These are phyloP conservation scores for Buxus sempervirens DNA, from an alignment of 164 flowering plant species.

Conservation along the genomic window DNA sequence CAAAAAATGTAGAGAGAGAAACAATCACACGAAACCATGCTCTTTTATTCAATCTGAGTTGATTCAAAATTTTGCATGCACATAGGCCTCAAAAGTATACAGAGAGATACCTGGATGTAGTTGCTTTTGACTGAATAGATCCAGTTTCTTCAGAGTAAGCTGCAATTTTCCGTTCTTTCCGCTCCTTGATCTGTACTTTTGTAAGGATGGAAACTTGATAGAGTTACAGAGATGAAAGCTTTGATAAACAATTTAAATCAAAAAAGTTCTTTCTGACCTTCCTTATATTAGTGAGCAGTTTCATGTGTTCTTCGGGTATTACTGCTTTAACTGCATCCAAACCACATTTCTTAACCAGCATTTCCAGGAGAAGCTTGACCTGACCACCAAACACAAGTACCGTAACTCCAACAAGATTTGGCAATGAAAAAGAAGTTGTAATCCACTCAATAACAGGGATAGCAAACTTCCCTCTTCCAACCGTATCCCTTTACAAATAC, in stretches of 20 bases:
- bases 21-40: too few species aligned
- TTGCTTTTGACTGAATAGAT: slow-evolving; percentile 70
- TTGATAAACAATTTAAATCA: background rate
- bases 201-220: background rate
- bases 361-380: slow-evolving; percentile 86
- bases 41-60: too few species aligned
- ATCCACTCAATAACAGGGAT: background rate
- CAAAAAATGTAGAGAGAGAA: too few species aligned
- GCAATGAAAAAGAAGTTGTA: background rate
- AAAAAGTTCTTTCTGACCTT: slow-evolving; percentile 50
- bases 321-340: slow-evolving; percentile 91
- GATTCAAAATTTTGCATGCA: background rate
- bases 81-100: background rate
- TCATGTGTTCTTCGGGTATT: slow-evolving; percentile 97
- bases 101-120: slow-evolving; percentile 70
- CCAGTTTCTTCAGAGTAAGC: slow-evolving; percentile 48
- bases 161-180: slow-evolving; percentile 58
- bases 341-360: slow-evolving; percentile 94
- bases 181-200: slow-evolving; percentile 60
- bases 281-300: slow-evolving; percentile 84
- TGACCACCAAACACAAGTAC: slow-evolving; percentile 22
- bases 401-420: background rate
- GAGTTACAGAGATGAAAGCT: background rate
- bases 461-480: background rate
- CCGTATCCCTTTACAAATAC: too few species aligned